Evolutionary conservation across 75 land plant species (phyloP).

Genomic region (Larix kaempferi): DNA sequence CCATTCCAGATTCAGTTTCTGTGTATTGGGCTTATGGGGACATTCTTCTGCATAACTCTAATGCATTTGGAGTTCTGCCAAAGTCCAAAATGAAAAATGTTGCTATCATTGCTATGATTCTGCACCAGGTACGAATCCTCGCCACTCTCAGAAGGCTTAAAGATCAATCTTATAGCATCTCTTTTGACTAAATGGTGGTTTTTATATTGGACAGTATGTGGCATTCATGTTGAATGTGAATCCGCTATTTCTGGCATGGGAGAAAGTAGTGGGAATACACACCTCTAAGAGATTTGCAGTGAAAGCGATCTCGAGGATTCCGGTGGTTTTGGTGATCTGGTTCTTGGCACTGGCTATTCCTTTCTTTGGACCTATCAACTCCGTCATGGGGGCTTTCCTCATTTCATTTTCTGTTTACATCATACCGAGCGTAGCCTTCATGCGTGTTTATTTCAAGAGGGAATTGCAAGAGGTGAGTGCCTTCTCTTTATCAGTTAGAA

Average conservation of each 20-base stretch:
- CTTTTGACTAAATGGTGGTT: background rate
- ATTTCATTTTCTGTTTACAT: slow-evolving; percentile 37
- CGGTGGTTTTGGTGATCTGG: slow-evolving; percentile 26
- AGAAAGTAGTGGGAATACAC: slow-evolving; percentile 24
- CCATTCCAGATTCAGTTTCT: slow-evolving; percentile 17
- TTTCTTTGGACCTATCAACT: slow-evolving; percentile 38
- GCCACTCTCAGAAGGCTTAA: background rate
- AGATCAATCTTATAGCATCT: background rate
- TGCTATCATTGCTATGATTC: slow-evolving; percentile 19
- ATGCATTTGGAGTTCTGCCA: slow-evolving; percentile 29
- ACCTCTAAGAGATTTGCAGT: slow-evolving; percentile 9
- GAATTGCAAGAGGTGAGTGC: slow-evolving; percentile 16
- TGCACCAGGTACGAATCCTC: slow-evolving; percentile 26
- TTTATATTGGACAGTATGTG: slow-evolving; percentile 15
- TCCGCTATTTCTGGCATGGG: slow-evolving; percentile 30
- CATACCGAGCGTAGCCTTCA: slow-evolving; percentile 24
- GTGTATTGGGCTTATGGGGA: slow-evolving; percentile 42
- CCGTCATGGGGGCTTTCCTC: slow-evolving; percentile 31
- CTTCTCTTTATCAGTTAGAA: no score
- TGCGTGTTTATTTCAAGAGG: slow-evolving; percentile 6
- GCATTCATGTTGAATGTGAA: slow-evolving; percentile 21
- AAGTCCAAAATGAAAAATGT: slow-evolving; percentile 17
- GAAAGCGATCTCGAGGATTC: slow-evolving; percentile 13
- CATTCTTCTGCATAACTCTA: slow-evolving; percentile 12
- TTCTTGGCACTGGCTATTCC: slow-evolving; percentile 30